A percentile compares a stretch with the other conserved stretches of the same genome.
Conservation (phyloP, 2,329 filamentous ascomycete species). For the Penicillium thymicola region DNA sequence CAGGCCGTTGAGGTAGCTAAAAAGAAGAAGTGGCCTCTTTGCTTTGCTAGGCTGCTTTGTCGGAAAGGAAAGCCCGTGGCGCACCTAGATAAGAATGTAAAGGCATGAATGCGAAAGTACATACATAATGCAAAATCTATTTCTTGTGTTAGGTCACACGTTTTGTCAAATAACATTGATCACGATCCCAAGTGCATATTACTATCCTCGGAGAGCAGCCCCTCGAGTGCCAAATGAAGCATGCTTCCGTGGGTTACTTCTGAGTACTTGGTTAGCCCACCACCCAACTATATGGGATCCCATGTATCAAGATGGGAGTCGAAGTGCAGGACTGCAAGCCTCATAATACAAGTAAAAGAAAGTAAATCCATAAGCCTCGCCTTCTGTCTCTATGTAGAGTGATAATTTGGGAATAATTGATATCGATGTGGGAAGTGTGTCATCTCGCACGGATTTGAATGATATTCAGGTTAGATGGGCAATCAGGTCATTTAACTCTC, state of each 20-base stretch:
- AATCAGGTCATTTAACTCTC: not conserved
- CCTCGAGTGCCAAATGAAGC: not conserved
- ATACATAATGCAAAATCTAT: no score
- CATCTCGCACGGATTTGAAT: no score
- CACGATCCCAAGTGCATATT: not conserved
- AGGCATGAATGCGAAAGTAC: not conserved
- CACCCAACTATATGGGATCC: not conserved
- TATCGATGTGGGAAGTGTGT: no score
- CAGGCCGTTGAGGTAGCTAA: conserved; percentile 17
- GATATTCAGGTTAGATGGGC: no score
- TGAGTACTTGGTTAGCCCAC: not conserved
- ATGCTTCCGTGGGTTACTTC: not conserved
- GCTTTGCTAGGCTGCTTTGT: conserved; percentile 12
- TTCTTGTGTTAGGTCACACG: not conserved
- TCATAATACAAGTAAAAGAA: no score
- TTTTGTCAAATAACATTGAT: not conserved
- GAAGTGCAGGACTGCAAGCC: not conserved
- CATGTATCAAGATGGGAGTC: not conserved
- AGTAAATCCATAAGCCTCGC: no score
- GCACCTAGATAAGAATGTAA: not conserved
- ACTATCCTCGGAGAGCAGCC: not conserved
- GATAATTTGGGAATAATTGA: no score
- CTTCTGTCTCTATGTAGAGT: no score
- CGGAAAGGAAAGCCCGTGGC: conserved; percentile 13
- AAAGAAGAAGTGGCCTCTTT: conserved; percentile 15